Evolutionary conservation across 805 yeast species (phyloP).

Genomic region (Cyberlindnera japonica): DNA sequence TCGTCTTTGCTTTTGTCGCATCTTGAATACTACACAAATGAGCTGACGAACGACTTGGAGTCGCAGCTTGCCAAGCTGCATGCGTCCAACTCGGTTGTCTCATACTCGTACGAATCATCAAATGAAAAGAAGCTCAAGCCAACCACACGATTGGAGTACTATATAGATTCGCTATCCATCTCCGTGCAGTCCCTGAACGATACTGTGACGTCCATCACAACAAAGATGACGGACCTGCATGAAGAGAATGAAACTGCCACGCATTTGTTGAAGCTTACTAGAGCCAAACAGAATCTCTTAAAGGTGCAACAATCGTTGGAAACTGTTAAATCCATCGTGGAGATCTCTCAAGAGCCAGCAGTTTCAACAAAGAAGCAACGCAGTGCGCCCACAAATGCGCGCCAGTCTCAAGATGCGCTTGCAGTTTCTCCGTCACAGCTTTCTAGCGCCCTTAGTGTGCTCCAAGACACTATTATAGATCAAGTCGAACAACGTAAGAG

Average conservation of each 20-base stretch:
- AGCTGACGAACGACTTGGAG: slow-evolving; percentile 52
- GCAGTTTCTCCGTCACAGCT: slow-evolving; percentile 33
- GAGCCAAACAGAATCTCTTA: slow-evolving; percentile 42
- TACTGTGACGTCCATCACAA: slow-evolving; percentile 34
- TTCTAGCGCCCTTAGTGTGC: slow-evolving; percentile 37
- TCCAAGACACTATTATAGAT: slow-evolving; percentile 43
- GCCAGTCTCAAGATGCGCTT: slow-evolving; percentile 3
- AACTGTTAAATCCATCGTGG: slow-evolving; percentile 38
- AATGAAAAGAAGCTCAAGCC: slow-evolving; percentile 33
- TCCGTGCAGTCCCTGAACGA: slow-evolving; percentile 54
- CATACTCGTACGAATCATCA: slow-evolving; percentile 32
- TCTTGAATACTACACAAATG: slow-evolving; percentile 59
- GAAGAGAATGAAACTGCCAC: slow-evolving; percentile 27
- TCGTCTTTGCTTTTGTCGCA: slow-evolving; percentile 53
- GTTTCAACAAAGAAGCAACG: slow-evolving; percentile 2
- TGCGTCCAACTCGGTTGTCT: slow-evolving; percentile 47
- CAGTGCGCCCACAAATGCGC: slow-evolving; percentile 22
- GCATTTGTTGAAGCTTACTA: slow-evolving; percentile 42
- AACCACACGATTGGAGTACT: slow-evolving; percentile 61
- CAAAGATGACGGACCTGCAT: slow-evolving; percentile 29
- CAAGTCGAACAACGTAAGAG: slow-evolving; percentile 31
- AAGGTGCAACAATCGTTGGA: slow-evolving; percentile 46
- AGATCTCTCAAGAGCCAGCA: slow-evolving; percentile 24
- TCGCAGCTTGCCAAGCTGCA: slow-evolving; percentile 45
- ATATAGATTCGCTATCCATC: slow-evolving; percentile 55